Evolutionary conservation across 106 monocot genomes (phyloP).

Genomic region (Gastrodia elata): DNA sequence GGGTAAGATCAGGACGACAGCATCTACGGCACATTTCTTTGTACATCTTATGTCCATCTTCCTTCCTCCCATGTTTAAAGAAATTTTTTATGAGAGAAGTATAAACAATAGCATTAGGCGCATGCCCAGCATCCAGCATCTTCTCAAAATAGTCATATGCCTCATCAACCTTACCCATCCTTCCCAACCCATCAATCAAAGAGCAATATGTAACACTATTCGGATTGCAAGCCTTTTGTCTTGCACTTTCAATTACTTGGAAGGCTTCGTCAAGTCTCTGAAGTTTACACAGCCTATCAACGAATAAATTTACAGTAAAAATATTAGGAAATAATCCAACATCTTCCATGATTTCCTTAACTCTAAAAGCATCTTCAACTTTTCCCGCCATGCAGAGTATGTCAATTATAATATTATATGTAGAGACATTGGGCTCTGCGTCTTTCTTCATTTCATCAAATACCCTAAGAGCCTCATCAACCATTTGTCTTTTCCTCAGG

Average conservation of each 20-base stretch:
- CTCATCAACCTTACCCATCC: constrained; percentile 73
- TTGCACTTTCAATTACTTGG: constrained; percentile 52
- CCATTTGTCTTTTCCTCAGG: constrained; percentile 62
- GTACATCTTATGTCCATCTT: constrained; percentile 92
- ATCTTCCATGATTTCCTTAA: constrained; percentile 57
- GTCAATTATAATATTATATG: constrained; percentile 82
- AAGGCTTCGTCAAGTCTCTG: constrained; percentile 66
- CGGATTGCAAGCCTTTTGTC: constrained; percentile 43
- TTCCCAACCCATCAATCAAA: constrained; percentile 85
- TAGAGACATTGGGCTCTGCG: constrained; percentile 70
- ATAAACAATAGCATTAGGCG: constrained; percentile 74
- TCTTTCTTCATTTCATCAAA: constrained; percentile 95
- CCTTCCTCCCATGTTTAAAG: constrained; percentile 75
- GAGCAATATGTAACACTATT: constrained; percentile 86
- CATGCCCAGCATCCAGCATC: constrained; percentile 81
- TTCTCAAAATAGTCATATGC: constrained; percentile 80
- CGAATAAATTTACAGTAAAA: constrained; percentile 77
- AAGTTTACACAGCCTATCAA: constrained; percentile 85
- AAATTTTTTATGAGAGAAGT: constrained; percentile 85
- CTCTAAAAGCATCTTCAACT: constrained; percentile 55
- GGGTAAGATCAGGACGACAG: constrained; percentile 71
- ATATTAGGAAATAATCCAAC: constrained; percentile 83
- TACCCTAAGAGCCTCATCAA: constrained; percentile 66
- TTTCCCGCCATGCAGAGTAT: constrained; percentile 60
- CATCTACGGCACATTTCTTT: constrained; percentile 78